Percentiles rank a stretch among this genome's conserved stretches.
phyloP scores from a whole-genome alignment of 495 filamentous ascomycete species.

The Lophium mytilinum region DNA sequence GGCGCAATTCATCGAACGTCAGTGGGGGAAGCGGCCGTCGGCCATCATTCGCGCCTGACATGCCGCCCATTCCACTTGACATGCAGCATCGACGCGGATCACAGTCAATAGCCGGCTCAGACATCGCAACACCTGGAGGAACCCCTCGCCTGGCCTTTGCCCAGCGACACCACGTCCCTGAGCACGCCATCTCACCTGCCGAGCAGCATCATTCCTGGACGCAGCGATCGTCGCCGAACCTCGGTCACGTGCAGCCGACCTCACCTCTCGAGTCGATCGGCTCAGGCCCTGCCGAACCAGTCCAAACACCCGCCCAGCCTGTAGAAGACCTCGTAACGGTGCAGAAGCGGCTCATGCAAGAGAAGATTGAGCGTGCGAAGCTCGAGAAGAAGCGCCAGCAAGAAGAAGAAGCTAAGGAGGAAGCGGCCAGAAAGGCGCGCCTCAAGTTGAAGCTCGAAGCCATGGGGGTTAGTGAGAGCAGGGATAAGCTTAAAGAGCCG shows the following conservation, averaged over 20 bases:
- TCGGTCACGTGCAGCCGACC: slow-evolving; percentile 15
- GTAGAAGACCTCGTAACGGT: slow-evolving; percentile 41
- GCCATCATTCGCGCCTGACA: slow-evolving; percentile 46
- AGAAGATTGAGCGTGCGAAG: slow-evolving; percentile 50
- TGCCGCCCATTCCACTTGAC: slow-evolving; percentile 30
- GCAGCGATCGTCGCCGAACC: slow-evolving; percentile 24
- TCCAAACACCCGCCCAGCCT: slow-evolving; percentile 21
- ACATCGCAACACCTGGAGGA: slow-evolving; percentile 25
- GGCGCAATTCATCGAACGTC: slow-evolving; percentile 87
- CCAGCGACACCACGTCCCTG: neutral
- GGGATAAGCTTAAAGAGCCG: slow-evolving; percentile 23
- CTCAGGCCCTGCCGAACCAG: slow-evolving; percentile 25
- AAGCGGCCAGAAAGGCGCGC: slow-evolving; percentile 70
- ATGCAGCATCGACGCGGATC: slow-evolving; percentile 44
- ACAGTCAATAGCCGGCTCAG: slow-evolving; percentile 32
- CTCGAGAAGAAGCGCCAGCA: slow-evolving; percentile 66
- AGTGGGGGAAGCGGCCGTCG: slow-evolving; percentile 75
- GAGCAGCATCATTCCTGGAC: slow-evolving; percentile 22
- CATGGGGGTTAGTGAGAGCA: slow-evolving; percentile 61
- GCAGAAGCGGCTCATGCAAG: slow-evolving; percentile 81
- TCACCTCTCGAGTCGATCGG: slow-evolving; percentile 21
- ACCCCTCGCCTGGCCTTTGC: slow-evolving; percentile 10
- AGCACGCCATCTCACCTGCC: slow-evolving; percentile 6
- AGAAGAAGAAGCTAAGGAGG: slow-evolving; percentile 75
- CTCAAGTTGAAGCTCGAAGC: slow-evolving; percentile 75